Evolutionary conservation across 208 protist genomes (phyloP).

Genomic region (Sergeia podlipaevii): DNA sequence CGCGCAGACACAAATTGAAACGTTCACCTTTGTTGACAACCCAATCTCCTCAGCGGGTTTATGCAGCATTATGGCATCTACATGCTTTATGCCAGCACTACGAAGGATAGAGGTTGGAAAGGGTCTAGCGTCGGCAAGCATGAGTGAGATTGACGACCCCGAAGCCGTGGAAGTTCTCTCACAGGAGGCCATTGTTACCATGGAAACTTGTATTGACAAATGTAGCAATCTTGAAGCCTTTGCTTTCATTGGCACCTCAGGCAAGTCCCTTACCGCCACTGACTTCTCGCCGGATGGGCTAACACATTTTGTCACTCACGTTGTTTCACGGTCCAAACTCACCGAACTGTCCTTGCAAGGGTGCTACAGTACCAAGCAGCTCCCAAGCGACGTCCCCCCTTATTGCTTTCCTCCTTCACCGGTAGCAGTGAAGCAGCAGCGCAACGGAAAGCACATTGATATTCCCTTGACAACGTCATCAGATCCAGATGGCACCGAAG

Average conservation of each 20-base stretch:
- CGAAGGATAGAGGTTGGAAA: no score
- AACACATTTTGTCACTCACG: conserved; percentile 19
- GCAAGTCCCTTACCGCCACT: conserved; percentile 33
- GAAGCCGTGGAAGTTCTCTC: no score
- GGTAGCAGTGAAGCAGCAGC: neutral
- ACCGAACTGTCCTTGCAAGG: conserved; percentile 41
- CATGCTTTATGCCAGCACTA: no score
- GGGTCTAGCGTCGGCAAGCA: no score
- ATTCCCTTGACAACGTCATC: no score
- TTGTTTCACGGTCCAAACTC: conserved; percentile 21
- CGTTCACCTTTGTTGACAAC: conserved; percentile 50
- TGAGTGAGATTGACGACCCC: no score
- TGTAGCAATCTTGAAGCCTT: conserved; percentile 22
- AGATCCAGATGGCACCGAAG: neutral
- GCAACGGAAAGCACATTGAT: neutral
- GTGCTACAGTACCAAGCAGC: conserved; percentile 42
- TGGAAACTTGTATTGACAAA: no score
- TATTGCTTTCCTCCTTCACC: conserved; percentile 10
- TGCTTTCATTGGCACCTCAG: conserved; percentile 43
- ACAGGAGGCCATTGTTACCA: no score
- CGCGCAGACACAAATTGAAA: conserved; percentile 17
- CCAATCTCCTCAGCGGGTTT: conserved; percentile 32
- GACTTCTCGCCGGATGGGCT: conserved; percentile 34
- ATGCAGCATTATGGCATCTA: neutral
- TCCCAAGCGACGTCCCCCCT: conserved; percentile 2